A percentile compares a stretch with the other conserved stretches of the same genome.
Evolutionary conservation across 495 filamentous ascomycete genomes (phyloP).

Genomic region (Pyrenopolyporus hunteri): DNA sequence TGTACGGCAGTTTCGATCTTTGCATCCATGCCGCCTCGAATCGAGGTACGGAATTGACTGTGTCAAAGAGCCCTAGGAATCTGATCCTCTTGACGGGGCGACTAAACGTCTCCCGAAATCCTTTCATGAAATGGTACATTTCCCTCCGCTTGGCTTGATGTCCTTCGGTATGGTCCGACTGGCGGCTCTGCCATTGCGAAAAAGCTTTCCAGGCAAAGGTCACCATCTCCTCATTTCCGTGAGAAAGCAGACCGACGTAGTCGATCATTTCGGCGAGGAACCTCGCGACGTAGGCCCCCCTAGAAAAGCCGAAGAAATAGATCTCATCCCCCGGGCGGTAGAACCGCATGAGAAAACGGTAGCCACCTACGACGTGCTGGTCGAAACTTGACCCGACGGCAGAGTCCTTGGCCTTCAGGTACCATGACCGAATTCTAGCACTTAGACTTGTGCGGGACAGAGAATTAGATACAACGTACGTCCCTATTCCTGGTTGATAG

Average conservation of each 20-base stretch:
- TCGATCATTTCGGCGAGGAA: slow-evolving; percentile 90
- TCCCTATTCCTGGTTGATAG: slow-evolving; percentile 84
- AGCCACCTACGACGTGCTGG: slow-evolving; percentile 82
- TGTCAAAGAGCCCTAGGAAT: slow-evolving; percentile 75
- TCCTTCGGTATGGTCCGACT: slow-evolving; percentile 60
- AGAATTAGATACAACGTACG: slow-evolving; percentile 74
- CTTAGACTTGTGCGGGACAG: slow-evolving; percentile 68
- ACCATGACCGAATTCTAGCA: slow-evolving; percentile 74
- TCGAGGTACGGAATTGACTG: slow-evolving; percentile 80
- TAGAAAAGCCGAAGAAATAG: slow-evolving; percentile 82
- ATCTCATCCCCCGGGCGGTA: slow-evolving; percentile 82
- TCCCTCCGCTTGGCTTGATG: slow-evolving; percentile 60
- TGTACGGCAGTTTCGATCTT: slow-evolving; percentile 81
- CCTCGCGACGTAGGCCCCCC: slow-evolving; percentile 85
- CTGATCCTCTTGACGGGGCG: slow-evolving; percentile 75
- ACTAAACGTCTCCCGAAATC: slow-evolving; percentile 85
- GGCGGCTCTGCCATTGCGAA: slow-evolving; percentile 78
- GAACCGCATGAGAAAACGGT: slow-evolving; percentile 88
- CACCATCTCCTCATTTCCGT: slow-evolving; percentile 88
- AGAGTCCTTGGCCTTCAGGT: slow-evolving; percentile 82
- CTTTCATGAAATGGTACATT: slow-evolving; percentile 78
- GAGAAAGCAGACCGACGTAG: slow-evolving; percentile 76
- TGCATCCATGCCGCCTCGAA: slow-evolving; percentile 90
- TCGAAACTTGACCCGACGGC: slow-evolving; percentile 85
- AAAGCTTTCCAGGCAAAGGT: slow-evolving; percentile 90